Percentiles rank a stretch among this genome's conserved stretches.
phyloP scores from a whole-genome alignment of 2,329 filamentous ascomycete genomes.

The Diaporthe sp. region DNA sequence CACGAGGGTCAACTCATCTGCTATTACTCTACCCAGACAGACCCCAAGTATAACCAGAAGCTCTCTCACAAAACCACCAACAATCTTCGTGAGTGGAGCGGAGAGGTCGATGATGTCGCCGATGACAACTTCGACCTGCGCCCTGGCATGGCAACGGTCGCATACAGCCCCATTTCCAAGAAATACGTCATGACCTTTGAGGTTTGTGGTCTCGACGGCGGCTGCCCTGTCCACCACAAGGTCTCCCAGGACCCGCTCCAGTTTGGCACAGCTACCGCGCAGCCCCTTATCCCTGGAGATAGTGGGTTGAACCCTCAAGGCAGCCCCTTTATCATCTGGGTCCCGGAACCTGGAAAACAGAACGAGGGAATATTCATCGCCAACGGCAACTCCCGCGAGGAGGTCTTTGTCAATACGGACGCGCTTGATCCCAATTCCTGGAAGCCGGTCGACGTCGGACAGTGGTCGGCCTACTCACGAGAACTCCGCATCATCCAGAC shows the following conservation, averaged over 20 bases:
- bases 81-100: conserved; percentile 72
- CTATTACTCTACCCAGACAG: conserved; percentile 81
- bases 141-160: conserved; percentile 77
- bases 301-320: neutral
- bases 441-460: conserved; percentile 5
- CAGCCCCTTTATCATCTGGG: conserved; percentile 4
- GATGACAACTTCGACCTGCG: conserved; percentile 73
- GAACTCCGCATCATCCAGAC: conserved; percentile 17
- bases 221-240: conserved; percentile 21
- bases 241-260: neutral
- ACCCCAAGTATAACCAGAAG: conserved; percentile 76
- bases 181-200: conserved; percentile 75
- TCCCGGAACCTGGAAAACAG: neutral
- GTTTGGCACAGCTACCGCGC: neutral
- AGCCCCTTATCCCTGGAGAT: neutral
- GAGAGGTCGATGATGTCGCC: conserved; percentile 72
- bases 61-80: conserved; percentile 73
- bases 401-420: conserved; percentile 1
- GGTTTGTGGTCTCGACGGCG: conserved; percentile 45
- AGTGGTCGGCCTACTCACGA: conserved; percentile 21
- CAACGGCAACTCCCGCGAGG: conserved; percentile 11
- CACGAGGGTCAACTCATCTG: conserved; percentile 72
- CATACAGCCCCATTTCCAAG: conserved; percentile 68
- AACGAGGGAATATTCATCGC: neutral
- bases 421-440: neutral